Base-by-base conservation (phyloP, 169 alveolate species). In the Plasmodium ovale region DNA sequence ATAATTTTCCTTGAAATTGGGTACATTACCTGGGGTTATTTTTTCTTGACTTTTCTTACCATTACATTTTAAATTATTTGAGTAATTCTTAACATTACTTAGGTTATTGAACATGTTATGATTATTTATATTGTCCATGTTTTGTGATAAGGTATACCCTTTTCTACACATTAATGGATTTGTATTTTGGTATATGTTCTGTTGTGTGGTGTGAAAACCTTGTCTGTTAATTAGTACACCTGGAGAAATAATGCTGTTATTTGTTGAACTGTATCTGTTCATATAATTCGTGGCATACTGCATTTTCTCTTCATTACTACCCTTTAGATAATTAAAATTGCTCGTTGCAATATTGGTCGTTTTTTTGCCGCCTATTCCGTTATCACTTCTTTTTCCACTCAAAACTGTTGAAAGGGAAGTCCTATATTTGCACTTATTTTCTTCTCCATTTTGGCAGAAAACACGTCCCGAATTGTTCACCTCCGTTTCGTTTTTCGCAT, bases 201-300 rank as follows among this genome's bases (percentile, higher is more conserved):
- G 16, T 39, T 67, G 70, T 27, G 14, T n/a, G 7, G 29, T 27
- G 29, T 25, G 3, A 12, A 60, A 10, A 60, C 23, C 14, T n/a
- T 12, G 35, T 39, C 42, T 67, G 44, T 67, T 44, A 16, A 67
- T 14, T 31, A 10, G 3, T 0, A n/a, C 51, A 54, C 10, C 16
- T 14, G 64, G 1, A 47, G 56, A 21, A 14, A 47, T 47, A 47
- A 14, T 47, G 16, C 16, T 29, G 23, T 64, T 67, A 6, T 67
- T 67, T 44, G 42, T 67, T 19, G 77, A 67, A 39, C 59, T 67
- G 42, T 16, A 67, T 21, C 59, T 67, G 16, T 67, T 67, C 56
- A 39, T 37, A 39, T 67, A 67, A 67, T 67, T 44, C 16, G 35
- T n/a, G 42, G 19, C 16, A n/a, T 67, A 9, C 42, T 37, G 31